A percentile compares a stretch with the other conserved stretches of the same genome.
phyloP scores from a whole-genome alignment of 192 early-diverging fungal species.

The Coemansia sp. region DNA sequence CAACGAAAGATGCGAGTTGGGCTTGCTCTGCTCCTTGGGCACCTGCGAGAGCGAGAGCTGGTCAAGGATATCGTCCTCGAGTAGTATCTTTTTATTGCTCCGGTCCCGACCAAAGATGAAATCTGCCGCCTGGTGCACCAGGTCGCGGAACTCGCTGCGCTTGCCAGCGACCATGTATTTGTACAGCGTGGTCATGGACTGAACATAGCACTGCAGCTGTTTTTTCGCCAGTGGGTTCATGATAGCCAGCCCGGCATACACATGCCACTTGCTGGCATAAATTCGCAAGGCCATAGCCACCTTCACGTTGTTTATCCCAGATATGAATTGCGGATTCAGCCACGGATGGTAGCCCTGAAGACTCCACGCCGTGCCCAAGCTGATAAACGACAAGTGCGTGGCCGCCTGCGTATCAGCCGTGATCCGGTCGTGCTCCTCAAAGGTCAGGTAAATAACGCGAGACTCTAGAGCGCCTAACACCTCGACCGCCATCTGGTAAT shows the following conservation, averaged over 20 bases:
- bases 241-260: slow-evolving; percentile 90
- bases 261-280: slow-evolving; percentile 95
- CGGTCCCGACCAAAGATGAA: slow-evolving; percentile 77
- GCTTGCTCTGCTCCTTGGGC: slow-evolving; percentile 61
- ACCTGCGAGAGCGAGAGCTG: slow-evolving; percentile 82
- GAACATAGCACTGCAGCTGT: slow-evolving; percentile 86
- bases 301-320: slow-evolving; percentile 97
- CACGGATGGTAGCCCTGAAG: slow-evolving; percentile 79
- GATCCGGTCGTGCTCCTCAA: slow-evolving; percentile 87
- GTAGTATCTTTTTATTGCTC: slow-evolving; percentile 61
- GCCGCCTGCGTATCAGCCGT: slow-evolving; percentile 98
- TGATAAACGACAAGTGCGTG: slow-evolving; percentile 91
- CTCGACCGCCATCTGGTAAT: slow-evolving; percentile 57
- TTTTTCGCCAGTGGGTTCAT: slow-evolving; percentile 82
- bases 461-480: slow-evolving; percentile 76
- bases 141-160: slow-evolving; percentile 65
- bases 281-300: slow-evolving; percentile 90
- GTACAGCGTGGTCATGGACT: slow-evolving; percentile 85
- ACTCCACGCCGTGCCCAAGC: slow-evolving; percentile 94
- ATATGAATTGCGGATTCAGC: slow-evolving; percentile 80
- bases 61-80: slow-evolving; percentile 80
- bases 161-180: slow-evolving; percentile 91
- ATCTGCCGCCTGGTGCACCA: slow-evolving; percentile 69
- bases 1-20: slow-evolving; percentile 92
- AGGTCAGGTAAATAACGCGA: slow-evolving; percentile 72